Conservation (phyloP, 2,329 filamentous ascomycete genomes). For the Calonectria pteridis region DNA sequence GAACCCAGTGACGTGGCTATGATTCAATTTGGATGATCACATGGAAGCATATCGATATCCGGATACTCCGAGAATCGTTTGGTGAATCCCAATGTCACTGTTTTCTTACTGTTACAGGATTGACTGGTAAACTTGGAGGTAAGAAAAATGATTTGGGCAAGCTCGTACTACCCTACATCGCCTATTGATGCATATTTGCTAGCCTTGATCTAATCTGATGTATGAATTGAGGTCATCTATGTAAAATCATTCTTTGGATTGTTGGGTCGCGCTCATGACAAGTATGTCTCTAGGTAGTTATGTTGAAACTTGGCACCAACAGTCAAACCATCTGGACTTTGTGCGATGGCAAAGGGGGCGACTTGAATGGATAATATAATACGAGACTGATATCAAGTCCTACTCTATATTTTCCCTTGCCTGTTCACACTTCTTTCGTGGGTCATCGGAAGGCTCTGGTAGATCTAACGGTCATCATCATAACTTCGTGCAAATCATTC, state of each 20-base stretch:
- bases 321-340: background rate
- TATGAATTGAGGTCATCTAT: background rate
- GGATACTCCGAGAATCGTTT: background rate
- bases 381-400: background rate
- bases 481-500: conserved; percentile 1
- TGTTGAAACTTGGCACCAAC: background rate
- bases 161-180: background rate
- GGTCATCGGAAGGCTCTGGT: background rate
- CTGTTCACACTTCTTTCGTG: background rate
- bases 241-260: background rate
- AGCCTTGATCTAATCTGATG: background rate
- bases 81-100: too few species aligned
- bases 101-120: background rate
- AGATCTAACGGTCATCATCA: background rate
- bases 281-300: background rate
- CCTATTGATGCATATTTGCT: background rate
- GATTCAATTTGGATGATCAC: background rate
- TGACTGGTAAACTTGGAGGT: background rate
- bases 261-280: background rate
- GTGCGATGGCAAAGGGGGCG: background rate
- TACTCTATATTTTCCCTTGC: background rate
- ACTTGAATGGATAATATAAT: background rate
- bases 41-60: background rate
- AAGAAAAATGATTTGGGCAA: background rate
- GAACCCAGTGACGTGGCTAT: conserved; percentile 15